A percentile compares a stretch with the other conserved stretches of the same genome.
Evolutionary conservation across 805 yeast species (phyloP).

Genomic region (Cyberlindnera samutprakarnensis): DNA sequence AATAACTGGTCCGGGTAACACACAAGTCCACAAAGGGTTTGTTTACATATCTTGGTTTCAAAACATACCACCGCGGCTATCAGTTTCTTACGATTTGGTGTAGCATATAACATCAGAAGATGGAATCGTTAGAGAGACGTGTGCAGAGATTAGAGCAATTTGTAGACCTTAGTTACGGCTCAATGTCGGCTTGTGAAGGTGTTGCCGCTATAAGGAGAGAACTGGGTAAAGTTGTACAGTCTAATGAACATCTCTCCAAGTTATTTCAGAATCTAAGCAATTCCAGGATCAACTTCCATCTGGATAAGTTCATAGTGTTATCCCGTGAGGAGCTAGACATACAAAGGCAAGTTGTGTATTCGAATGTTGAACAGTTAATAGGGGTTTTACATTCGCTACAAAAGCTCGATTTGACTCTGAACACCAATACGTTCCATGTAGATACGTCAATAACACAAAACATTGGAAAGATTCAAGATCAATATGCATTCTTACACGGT

Average conservation of each 20-base stretch:
- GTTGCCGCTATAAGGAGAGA: too few relatives aligned
- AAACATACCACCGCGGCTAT: too few relatives aligned
- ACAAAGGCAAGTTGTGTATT: constrained; percentile 5
- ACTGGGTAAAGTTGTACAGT: too few relatives aligned
- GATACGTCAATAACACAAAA: background rate
- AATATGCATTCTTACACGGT: constrained; percentile 3
- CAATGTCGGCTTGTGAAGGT: too few relatives aligned
- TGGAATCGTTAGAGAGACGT: too few relatives aligned
- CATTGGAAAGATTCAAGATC: background rate
- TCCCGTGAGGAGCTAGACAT: background rate
- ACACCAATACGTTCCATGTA: background rate
- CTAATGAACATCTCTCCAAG: constrained; percentile 1
- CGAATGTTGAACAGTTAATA: constrained; percentile 5
- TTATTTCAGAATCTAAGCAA: constrained; percentile 6
- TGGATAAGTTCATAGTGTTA: background rate
- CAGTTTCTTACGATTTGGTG: too few relatives aligned
- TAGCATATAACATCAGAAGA: too few relatives aligned
- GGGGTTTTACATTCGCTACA: background rate
- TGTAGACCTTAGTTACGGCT: too few relatives aligned
- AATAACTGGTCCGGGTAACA: too few relatives aligned
- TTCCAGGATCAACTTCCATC: constrained; percentile 6
- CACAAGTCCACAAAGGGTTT: too few relatives aligned
- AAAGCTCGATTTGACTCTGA: background rate
- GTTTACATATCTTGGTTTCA: too few relatives aligned
- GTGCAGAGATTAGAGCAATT: too few relatives aligned